Conservation (phyloP, 495 filamentous ascomycete species). For the Lophium mytilinum region DNA sequence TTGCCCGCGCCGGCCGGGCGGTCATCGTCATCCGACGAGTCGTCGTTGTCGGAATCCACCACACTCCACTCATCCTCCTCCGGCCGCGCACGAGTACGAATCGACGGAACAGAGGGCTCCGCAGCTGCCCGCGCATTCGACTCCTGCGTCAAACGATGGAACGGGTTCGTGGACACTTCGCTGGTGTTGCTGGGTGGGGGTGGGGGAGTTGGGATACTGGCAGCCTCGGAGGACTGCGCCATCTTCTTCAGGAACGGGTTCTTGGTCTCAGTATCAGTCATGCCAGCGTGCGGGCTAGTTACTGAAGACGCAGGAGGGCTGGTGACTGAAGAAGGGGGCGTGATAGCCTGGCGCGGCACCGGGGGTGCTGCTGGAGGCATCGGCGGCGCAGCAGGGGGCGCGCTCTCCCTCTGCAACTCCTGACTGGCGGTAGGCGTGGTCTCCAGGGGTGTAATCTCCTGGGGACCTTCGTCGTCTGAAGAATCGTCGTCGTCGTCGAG, state of each 20-base stretch:
- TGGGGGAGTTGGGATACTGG: constrained; percentile 24
- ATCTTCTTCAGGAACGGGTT: constrained; percentile 66
- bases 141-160: constrained; percentile 73
- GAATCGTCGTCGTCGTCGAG: constrained; percentile 70
- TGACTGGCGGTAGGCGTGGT: constrained; percentile 68
- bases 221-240: constrained; percentile 38
- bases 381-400: constrained; percentile 28
- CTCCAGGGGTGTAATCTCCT: constrained; percentile 71
- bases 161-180: constrained; percentile 78
- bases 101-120: constrained; percentile 29
- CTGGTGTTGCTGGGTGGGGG: constrained; percentile 34
- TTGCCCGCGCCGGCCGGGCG: constrained; percentile 67
- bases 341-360: constrained; percentile 19
- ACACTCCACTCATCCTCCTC: constrained; percentile 84
- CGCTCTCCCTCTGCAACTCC: constrained; percentile 38
- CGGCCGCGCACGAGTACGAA: constrained; percentile 49
- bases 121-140: constrained; percentile 28
- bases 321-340: constrained; percentile 26
- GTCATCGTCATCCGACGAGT: constrained; percentile 52
- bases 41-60: constrained; percentile 68
- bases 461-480: constrained; percentile 80
- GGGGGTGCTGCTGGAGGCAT: constrained; percentile 24
- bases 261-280: constrained; percentile 37
- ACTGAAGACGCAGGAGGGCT: constrained; percentile 28
- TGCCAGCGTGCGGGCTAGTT: constrained; percentile 41